Evolutionary conservation across 257 asterid genomes (phyloP).

Genomic region (Salvia miltiorrhiza): DNA sequence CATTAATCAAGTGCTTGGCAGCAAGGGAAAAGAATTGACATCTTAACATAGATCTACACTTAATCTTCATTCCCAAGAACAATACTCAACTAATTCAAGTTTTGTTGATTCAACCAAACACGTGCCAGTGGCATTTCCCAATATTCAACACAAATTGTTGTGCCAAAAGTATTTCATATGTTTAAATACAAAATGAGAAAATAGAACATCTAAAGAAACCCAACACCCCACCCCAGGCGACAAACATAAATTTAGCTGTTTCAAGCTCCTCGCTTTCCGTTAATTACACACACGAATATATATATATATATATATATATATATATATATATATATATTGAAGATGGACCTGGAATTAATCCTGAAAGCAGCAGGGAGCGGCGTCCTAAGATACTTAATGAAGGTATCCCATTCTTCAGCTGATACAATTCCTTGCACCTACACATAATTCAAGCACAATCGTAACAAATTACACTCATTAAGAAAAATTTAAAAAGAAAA

Average conservation of each 20-base stretch:
- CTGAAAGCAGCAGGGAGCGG: conserved; percentile 96
- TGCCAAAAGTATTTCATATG: background rate
- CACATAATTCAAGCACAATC: conserved; percentile 15
- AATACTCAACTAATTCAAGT: background rate
- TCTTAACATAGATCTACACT: background rate
- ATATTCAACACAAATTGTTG: background rate
- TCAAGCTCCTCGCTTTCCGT: no score
- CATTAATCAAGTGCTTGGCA: background rate
- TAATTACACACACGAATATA: background rate
- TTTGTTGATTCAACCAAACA: background rate
- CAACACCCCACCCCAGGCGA: background rate
- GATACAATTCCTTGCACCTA: conserved; percentile 81
- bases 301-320: no score
- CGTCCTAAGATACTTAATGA: conserved; percentile 50
- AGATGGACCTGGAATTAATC: conserved; percentile 72
- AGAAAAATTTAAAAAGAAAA: background rate
- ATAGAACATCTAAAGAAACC: background rate
- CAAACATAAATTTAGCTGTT: background rate
- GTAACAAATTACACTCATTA: background rate
- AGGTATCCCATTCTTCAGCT: conserved; percentile 81
- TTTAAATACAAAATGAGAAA: background rate
- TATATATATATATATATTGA: no score
- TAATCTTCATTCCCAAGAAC: background rate
- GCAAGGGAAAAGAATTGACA: background rate
- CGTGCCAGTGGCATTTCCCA: background rate